Conservation (phyloP, 106 monocot genomes). For the Agapanthus africanus region DNA sequence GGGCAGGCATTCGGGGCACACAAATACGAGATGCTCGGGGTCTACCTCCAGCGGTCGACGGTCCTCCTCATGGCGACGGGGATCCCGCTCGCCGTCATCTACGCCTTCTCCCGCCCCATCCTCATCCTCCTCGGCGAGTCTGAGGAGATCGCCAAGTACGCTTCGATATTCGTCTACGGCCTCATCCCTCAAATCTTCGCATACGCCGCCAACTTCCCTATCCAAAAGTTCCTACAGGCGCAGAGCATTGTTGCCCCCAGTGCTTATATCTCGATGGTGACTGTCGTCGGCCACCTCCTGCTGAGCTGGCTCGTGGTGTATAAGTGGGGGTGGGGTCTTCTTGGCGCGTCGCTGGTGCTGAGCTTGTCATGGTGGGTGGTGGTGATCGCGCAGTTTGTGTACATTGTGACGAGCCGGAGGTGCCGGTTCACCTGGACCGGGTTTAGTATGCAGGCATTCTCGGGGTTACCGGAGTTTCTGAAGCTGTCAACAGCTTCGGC, state of each 20-base stretch:
- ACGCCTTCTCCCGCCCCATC: slow-evolving; percentile 52
- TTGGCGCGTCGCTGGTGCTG: slow-evolving; percentile 69
- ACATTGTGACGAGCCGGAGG: slow-evolving; percentile 39
- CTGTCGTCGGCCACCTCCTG: slow-evolving; percentile 38
- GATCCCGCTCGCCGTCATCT: slow-evolving; percentile 52
- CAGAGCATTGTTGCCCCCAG: slow-evolving; percentile 89
- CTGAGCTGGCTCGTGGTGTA: slow-evolving; percentile 58
- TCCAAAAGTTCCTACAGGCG: slow-evolving; percentile 83
- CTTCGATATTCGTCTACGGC: slow-evolving; percentile 66
- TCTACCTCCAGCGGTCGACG: slow-evolving; percentile 76
- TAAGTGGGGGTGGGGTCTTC: slow-evolving; percentile 43
- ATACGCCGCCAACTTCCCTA: slow-evolving; percentile 85
- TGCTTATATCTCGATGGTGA: slow-evolving; percentile 50
- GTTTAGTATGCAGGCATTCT: slow-evolving; percentile 45
- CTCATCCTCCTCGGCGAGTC: slow-evolving; percentile 64
- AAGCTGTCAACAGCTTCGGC: slow-evolving; percentile 58
- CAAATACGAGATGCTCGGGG: slow-evolving; percentile 73
- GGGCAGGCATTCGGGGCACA: slow-evolving; percentile 78
- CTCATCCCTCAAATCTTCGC: slow-evolving; percentile 95
- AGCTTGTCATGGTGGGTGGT: slow-evolving; percentile 66
- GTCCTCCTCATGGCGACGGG: slow-evolving; percentile 58
- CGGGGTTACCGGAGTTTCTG: slow-evolving; percentile 41
- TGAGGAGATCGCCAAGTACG: slow-evolving; percentile 52
- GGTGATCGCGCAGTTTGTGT: slow-evolving; percentile 53
- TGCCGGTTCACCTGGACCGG: slow-evolving; percentile 59